phyloP scores from a whole-genome alignment of 2,329 filamentous ascomycete genomes.

The Geosmithia morbida region DNA sequence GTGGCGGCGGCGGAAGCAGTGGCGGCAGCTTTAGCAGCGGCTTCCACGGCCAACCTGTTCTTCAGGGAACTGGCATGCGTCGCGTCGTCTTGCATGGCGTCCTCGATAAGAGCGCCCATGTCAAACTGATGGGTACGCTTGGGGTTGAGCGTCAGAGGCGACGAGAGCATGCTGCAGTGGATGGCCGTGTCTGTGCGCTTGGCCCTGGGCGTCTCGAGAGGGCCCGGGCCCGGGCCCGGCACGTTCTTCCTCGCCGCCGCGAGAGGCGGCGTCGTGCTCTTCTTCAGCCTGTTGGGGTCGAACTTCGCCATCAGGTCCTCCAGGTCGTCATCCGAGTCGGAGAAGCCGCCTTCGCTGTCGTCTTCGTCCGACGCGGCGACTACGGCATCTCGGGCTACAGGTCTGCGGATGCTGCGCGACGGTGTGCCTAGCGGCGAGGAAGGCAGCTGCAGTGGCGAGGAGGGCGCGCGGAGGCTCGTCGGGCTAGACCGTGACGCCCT shows the following conservation, averaged over 20 bases:
- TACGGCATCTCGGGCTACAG: not conserved
- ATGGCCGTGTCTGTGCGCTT: constrained; percentile 24
- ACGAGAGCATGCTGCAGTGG: constrained; percentile 19
- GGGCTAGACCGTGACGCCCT: not conserved
- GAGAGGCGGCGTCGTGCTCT: constrained; percentile 1
- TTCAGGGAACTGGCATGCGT: constrained; percentile 38
- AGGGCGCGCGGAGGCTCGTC: not conserved
- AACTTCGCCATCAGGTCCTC: constrained; percentile 28
- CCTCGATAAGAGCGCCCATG: constrained; percentile 44
- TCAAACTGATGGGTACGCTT: constrained; percentile 43
- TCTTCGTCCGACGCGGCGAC: constrained; percentile 5
- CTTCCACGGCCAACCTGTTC: constrained; percentile 19
- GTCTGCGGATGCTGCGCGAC: not conserved
- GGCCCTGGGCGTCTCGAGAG: constrained; percentile 27
- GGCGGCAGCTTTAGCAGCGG: not conserved
- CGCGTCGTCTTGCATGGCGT: constrained; percentile 43
- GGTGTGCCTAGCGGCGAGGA: not conserved
- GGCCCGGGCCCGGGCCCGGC: constrained; percentile 2
- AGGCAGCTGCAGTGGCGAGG: not conserved
- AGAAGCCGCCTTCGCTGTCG: constrained; percentile 54
- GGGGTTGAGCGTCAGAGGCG: constrained; percentile 30
- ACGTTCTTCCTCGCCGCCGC: constrained; percentile 4
- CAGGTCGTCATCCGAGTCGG: constrained; percentile 37
- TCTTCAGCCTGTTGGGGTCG: constrained; percentile 8
- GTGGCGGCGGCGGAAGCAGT: constrained; percentile 2